Evolutionary conservation across 2,329 filamentous ascomycete genomes (phyloP).

Genomic region (Xylariaceae sp.): DNA sequence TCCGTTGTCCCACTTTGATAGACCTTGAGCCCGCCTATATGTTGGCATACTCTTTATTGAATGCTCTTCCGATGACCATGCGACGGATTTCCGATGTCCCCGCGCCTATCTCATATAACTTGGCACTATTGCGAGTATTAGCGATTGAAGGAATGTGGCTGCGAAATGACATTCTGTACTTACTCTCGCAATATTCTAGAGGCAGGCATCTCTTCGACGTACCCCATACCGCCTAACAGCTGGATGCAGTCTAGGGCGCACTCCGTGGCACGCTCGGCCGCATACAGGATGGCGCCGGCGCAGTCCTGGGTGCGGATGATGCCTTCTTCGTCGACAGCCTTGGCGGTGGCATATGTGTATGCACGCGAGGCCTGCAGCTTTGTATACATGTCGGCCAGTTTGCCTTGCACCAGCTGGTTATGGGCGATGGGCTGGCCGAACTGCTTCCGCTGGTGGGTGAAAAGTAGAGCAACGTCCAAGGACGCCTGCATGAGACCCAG

Average conservation of each 20-base stretch:
- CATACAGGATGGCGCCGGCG: slow-evolving; percentile 88
- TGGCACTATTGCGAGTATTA: slow-evolving; percentile 48
- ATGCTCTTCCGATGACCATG: slow-evolving; percentile 90
- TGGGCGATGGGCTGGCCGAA: slow-evolving; percentile 83
- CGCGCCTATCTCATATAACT: slow-evolving; percentile 93
- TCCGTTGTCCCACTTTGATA: too few relatives aligned
- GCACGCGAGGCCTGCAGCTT: slow-evolving; percentile 79
- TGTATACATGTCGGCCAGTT: slow-evolving; percentile 95
- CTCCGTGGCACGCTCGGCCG: slow-evolving; percentile 85
- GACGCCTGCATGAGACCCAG: slow-evolving; percentile 92
- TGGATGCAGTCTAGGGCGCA: slow-evolving; percentile 85
- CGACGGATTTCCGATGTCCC: slow-evolving; percentile 91
- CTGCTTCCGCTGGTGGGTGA: slow-evolving; percentile 83
- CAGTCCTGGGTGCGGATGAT: slow-evolving; percentile 83
- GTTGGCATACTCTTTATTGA: slow-evolving; percentile 87
- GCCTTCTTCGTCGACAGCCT: slow-evolving; percentile 71
- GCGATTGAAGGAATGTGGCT: slow-evolving; percentile 3
- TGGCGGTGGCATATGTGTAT: slow-evolving; percentile 83
- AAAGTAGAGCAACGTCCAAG: slow-evolving; percentile 82
- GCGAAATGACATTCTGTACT: slow-evolving; percentile 28
- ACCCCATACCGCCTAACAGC: slow-evolving; percentile 90
- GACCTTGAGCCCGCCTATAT: too few relatives aligned
- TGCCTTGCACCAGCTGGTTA: slow-evolving; percentile 90
- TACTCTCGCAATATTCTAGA: slow-evolving; percentile 74
- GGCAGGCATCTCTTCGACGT: slow-evolving; percentile 91